Evolutionary conservation across 129 eudicot species (phyloP).

Genomic region (Rutidosis leptorrhynchoides): DNA sequence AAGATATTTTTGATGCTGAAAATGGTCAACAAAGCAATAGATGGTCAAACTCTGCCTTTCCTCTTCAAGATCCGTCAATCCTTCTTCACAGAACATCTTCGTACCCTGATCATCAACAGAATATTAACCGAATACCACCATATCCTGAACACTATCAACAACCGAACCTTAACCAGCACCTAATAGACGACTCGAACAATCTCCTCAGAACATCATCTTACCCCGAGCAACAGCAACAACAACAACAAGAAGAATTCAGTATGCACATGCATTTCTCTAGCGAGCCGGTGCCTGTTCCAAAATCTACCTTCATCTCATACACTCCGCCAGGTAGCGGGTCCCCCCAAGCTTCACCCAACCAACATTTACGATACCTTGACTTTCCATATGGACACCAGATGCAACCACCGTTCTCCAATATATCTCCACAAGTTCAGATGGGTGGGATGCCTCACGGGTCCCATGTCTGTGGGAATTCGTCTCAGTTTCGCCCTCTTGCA

Average conservation of each 20-base stretch:
- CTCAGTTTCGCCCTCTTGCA: constrained; percentile 59
- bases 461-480: constrained; percentile 48
- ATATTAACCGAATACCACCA: constrained; percentile 58
- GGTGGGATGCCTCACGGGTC: constrained; percentile 54
- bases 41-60: constrained; percentile 58
- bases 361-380: constrained; percentile 41
- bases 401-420: constrained; percentile 39
- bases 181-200: constrained; percentile 43
- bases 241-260: no score
- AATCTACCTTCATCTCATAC: constrained; percentile 71
- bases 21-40: constrained; percentile 40
- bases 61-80: constrained; percentile 41
- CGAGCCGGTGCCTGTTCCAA: constrained; percentile 70
- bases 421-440: constrained; percentile 51
- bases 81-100: constrained; percentile 64
- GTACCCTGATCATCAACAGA: constrained; percentile 67
- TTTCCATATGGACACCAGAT: constrained; percentile 50
- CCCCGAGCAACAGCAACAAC: constrained; percentile 66
- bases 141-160: constrained; percentile 71
- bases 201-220: constrained; percentile 77
- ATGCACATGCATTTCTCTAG: constrained; percentile 53
- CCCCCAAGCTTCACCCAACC: constrained; percentile 54
- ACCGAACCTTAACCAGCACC: constrained; percentile 35
- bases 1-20: constrained; percentile 44
- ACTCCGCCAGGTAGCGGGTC: constrained; percentile 71